Evolutionary conservation across 495 filamentous ascomycete species (phyloP).

Genomic region (Hypoxylon fragiforme): DNA sequence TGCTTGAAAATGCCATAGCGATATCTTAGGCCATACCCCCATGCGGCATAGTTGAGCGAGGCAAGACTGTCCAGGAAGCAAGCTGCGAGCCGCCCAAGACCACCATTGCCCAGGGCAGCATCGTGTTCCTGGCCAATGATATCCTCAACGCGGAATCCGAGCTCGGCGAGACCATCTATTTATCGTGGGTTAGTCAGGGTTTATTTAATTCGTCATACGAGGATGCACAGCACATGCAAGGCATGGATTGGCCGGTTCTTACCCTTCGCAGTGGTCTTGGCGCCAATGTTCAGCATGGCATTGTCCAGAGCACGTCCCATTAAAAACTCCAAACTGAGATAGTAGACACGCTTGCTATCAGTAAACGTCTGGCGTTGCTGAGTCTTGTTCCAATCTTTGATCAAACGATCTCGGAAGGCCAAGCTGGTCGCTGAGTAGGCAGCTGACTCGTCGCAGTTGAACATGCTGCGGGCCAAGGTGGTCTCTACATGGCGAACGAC

Average conservation of each 20-base stretch:
- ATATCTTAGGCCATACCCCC: slow-evolving; percentile 95
- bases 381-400: slow-evolving; percentile 96
- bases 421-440: slow-evolving; percentile 89
- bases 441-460: slow-evolving; percentile 95
- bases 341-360: slow-evolving; percentile 93
- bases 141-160: slow-evolving; percentile 96
- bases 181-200: slow-evolving; percentile 13
- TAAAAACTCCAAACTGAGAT: slow-evolving; percentile 93
- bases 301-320: slow-evolving; percentile 97
- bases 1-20: slow-evolving; percentile 99
- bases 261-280: slow-evolving; percentile 84
- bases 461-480: slow-evolving; percentile 91
- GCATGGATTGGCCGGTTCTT: slow-evolving; percentile 12
- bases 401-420: slow-evolving; percentile 88
- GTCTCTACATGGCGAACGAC: slow-evolving; percentile 95
- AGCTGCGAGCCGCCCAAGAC: slow-evolving; percentile 89
- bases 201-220: not conserved
- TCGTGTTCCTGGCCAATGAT: slow-evolving; percentile 94
- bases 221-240: too few relatives aligned
- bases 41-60: slow-evolving; percentile 90
- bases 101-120: slow-evolving; percentile 94
- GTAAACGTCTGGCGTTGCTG: slow-evolving; percentile 91
- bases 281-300: slow-evolving; percentile 92
- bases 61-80: slow-evolving; percentile 97
- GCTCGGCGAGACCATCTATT: slow-evolving; percentile 78